phyloP scores from a whole-genome alignment of 441 rosid genomes.

The Croton setiger region DNA sequence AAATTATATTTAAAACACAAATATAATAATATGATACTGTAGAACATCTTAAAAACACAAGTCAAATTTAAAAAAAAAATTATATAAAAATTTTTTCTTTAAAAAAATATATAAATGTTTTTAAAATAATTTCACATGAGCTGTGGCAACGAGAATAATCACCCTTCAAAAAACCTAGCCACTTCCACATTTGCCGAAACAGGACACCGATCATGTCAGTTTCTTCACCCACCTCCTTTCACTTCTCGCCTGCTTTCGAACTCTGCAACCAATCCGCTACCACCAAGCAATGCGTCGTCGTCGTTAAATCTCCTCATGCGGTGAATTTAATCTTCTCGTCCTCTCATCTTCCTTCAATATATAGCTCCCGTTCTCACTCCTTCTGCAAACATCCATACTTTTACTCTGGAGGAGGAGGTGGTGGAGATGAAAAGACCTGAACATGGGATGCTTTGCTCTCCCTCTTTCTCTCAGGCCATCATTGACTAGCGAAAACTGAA shows the following conservation, averaged over 20 bases:
- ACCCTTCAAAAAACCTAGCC: too few relatives aligned
- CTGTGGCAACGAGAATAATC: too few relatives aligned
- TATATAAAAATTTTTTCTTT: too few relatives aligned
- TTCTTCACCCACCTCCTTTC: constrained; percentile 2
- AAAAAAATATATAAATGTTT: too few relatives aligned
- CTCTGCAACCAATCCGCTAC: background rate
- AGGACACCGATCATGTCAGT: constrained; percentile 5
- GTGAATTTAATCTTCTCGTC: background rate
- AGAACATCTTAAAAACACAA: too few relatives aligned
- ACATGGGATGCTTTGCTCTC: background rate
- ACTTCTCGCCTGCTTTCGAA: background rate
- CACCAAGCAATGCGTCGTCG: background rate
- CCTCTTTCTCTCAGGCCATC: background rate
- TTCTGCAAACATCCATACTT: constrained; percentile 27
- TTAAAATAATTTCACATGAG: too few relatives aligned
- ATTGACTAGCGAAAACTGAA: background rate
- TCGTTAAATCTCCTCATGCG: background rate
- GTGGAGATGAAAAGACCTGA: constrained; percentile 12
- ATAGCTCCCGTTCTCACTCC: background rate
- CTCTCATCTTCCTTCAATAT: background rate
- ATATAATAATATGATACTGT: too few relatives aligned
- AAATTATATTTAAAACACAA: too few relatives aligned
- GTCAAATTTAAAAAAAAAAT: too few relatives aligned
- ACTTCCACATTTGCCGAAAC: too few relatives aligned
- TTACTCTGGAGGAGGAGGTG: constrained; percentile 27